Conservation (phyloP, 2,329 filamentous ascomycete species). For the Elsinoe ampelina region DNA sequence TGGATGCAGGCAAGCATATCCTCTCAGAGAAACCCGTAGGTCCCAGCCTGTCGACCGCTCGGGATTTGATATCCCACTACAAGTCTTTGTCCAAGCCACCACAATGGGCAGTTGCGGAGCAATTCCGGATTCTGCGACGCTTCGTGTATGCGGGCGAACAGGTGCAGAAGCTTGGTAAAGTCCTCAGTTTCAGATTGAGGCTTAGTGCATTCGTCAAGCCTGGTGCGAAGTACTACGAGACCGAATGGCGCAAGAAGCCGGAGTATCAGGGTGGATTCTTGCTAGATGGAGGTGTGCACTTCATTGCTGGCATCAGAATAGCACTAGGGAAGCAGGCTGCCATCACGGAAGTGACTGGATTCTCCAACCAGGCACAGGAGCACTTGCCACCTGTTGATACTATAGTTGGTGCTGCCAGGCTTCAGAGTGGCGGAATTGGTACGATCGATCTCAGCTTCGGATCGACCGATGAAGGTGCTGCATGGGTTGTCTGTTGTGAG, state of each 20-base stretch:
- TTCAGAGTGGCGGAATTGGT: slow-evolving; percentile 47
- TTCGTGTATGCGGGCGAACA: slow-evolving; percentile 45
- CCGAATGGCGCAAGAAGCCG: slow-evolving; percentile 57
- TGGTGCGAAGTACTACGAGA: slow-evolving; percentile 49
- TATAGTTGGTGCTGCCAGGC: slow-evolving; percentile 49
- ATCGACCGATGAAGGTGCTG: slow-evolving; percentile 44
- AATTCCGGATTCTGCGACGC: slow-evolving; percentile 55
- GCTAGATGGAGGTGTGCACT: slow-evolving; percentile 68
- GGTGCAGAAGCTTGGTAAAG: slow-evolving; percentile 44
- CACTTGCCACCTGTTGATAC: slow-evolving; percentile 59
- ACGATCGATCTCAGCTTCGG: slow-evolving; percentile 51
- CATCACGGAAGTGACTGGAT: slow-evolving; percentile 41
- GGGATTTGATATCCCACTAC: slow-evolving; percentile 37
- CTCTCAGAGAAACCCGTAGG: slow-evolving; percentile 46
- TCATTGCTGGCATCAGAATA: slow-evolving; percentile 52
- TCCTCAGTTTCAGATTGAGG: slow-evolving; percentile 46
- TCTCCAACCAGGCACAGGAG: slow-evolving; percentile 45
- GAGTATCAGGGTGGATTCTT: slow-evolving; percentile 67
- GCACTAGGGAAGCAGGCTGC: slow-evolving; percentile 47
- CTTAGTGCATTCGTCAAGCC: slow-evolving; percentile 37
- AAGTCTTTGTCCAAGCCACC: background rate
- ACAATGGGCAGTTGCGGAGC: slow-evolving; percentile 59
- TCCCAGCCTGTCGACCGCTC: slow-evolving; percentile 45
- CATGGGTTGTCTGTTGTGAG: slow-evolving; percentile 51
- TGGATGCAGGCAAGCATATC: slow-evolving; percentile 46